Percentiles rank a stretch among this genome's conserved stretches.
These are phyloP conservation scores for Lippia alba DNA, from an alignment of 305 asterid genomes.

Conservation along the genomic window DNA sequence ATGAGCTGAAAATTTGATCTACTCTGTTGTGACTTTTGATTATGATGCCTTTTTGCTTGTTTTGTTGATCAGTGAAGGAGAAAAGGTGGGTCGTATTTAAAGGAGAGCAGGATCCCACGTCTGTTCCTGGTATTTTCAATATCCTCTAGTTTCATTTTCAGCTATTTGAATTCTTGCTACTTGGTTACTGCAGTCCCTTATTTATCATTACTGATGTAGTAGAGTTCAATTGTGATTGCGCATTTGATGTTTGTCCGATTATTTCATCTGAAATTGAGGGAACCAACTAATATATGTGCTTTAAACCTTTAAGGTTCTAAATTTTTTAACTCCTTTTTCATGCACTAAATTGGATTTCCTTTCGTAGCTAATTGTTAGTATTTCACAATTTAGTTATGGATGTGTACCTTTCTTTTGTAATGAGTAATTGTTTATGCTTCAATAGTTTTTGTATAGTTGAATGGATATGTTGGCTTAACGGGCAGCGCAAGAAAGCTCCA, in stretches of 20 bases:
- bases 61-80: constrained; percentile 75
- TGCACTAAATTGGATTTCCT: constrained; percentile 11
- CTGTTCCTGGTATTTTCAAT: constrained; percentile 71
- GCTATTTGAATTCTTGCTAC: constrained; percentile 9
- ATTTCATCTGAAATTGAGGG: constrained; percentile 18
- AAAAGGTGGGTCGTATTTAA: constrained; percentile 87
- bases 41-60: constrained; percentile 18
- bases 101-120: constrained; percentile 91
- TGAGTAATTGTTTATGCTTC: constrained; percentile 47
- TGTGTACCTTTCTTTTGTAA: constrained; percentile 23
- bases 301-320: constrained; percentile 13
- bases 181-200: not conserved
- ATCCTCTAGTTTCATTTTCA: constrained; percentile 16
- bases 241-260: constrained; percentile 15
- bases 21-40: not conserved
- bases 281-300: constrained; percentile 26
- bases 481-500: constrained; percentile 91
- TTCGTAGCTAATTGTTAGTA: constrained; percentile 3
- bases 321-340: constrained; percentile 1
- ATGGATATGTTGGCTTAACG: constrained; percentile 99
- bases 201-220: constrained; percentile 19
- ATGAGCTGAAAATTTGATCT: constrained; percentile 18
- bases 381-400: constrained; percentile 5
- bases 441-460: constrained; percentile 76
- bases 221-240: not conserved